Evolutionary conservation across 1,139 yeast genomes (phyloP), one percentile per base, ranked within the genome.

Genomic region (Geotrichum restrictum): DNA sequence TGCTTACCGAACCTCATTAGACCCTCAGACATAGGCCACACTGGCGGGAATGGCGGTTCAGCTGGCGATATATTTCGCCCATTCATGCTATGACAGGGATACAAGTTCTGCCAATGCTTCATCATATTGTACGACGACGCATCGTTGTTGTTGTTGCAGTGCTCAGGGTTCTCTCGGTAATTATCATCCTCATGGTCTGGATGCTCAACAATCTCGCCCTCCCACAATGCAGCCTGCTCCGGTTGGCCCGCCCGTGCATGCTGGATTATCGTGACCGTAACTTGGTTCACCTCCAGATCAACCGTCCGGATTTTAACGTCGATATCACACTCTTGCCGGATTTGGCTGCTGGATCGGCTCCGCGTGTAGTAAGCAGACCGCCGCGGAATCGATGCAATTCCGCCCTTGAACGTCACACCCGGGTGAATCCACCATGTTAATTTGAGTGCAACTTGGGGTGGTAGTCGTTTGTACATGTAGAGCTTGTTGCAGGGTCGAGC

Each of bases 91-190:
- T 51, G 54, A 19, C 19, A 32, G 10, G 44, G 38, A 36, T 33
- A 42, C 3, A 51, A 45, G 16, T 46, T 46, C 21, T 46, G 40
- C 54, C 54, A 51, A 19, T 44, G 31, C 34, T 42, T 45, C 2
- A 45, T 46, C 14, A 51, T 24, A 16, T 51, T 32, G 13, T 31
- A 46, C 11, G 42, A 11, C n/a, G n/a, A n/a, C n/a, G n/a, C n/a
- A n/a, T n/a, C n/a, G n/a, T n/a, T n/a, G n/a, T n/a, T n/a, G n/a
- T n/a, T n/a, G n/a, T n/a, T n/a, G n/a, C n/a, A n/a, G n/a, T n/a
- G n/a, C n/a, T n/a, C n/a, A n/a, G 14, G 34, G 22, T 34, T 32
- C 6, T 49, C 32, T 7, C 18, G 10, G 7, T 16, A 21, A 11
- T 8, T n/a, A 14, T 11, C 21, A 3, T 21, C 22, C n/a, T 27